Conservation (phyloP, 306 rosid genomes). For the Cicer judaicum region DNA sequence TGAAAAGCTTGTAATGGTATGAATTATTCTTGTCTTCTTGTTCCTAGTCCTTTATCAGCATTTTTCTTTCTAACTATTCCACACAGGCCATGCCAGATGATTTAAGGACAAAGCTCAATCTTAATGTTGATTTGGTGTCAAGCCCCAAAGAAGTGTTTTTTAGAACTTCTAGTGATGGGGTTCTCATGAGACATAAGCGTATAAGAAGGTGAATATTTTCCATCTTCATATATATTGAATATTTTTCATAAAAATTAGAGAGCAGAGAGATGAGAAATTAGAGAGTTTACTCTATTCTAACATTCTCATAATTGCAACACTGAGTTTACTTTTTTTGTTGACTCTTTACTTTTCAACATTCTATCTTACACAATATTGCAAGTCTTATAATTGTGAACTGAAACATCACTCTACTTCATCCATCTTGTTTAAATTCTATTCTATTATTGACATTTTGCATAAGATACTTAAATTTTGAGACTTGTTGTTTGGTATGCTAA, state of each 20-base stretch:
- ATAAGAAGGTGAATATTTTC: constrained; percentile 67
- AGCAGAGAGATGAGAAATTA: background rate
- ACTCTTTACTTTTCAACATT: background rate
- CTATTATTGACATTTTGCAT: background rate
- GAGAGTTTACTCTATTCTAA: background rate
- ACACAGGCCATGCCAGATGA: constrained; percentile 99
- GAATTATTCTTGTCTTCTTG: constrained; percentile 39
- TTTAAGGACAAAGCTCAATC: constrained; percentile 86
- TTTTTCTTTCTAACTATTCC: constrained; percentile 46
- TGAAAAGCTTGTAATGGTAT: constrained; percentile 98
- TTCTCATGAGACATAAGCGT: constrained; percentile 74
- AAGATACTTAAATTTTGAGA: background rate
- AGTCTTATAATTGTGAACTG: background rate
- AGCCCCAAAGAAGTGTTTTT: constrained; percentile 87
- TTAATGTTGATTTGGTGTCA: constrained; percentile 84
- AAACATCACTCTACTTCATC: background rate
- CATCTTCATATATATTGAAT: background rate
- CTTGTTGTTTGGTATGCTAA: background rate
- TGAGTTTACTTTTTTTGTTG: background rate
- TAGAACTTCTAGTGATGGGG: constrained; percentile 75
- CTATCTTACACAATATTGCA: background rate
- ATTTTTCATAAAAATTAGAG: no score
- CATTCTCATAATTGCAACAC: background rate
- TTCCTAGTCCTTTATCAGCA: constrained; percentile 17
- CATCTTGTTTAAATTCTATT: background rate